A percentile compares a stretch with the other conserved stretches of the same genome.
phyloP scores from a whole-genome alignment of 1,284 basidiomycete species.

The Ustilago hordei region DNA sequence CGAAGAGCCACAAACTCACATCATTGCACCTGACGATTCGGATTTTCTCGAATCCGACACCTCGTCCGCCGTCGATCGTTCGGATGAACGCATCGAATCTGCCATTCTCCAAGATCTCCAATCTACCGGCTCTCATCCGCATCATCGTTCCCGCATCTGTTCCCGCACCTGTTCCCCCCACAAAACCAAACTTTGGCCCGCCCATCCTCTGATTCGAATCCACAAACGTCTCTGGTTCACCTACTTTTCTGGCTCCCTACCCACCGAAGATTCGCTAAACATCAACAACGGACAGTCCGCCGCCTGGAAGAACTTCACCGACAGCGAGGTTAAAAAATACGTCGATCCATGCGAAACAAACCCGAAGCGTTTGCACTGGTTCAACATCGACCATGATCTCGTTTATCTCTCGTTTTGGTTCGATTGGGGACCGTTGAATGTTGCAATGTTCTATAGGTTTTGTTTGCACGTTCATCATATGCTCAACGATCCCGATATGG shows the following conservation, averaged over 20 bases:
- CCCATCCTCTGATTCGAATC: slow-evolving; percentile 58
- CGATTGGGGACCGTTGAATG: slow-evolving; percentile 77
- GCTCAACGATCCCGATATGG: slow-evolving; percentile 58
- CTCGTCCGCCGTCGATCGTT: slow-evolving; percentile 14
- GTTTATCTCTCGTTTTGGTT: slow-evolving; percentile 85
- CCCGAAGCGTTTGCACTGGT: slow-evolving; percentile 57
- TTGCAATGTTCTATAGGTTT: slow-evolving; percentile 75
- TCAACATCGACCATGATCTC: slow-evolving; percentile 84
- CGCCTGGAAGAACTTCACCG: slow-evolving; percentile 28
- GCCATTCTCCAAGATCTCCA: slow-evolving; percentile 29
- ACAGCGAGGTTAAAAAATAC: slow-evolving; percentile 35
- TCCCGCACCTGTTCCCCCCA: neutral
- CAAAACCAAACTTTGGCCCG: slow-evolving; percentile 34
- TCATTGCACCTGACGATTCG: slow-evolving; percentile 60
- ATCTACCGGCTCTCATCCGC: neutral
- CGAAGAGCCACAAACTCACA: slow-evolving; percentile 27
- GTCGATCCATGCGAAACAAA: slow-evolving; percentile 37
- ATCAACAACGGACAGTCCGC: slow-evolving; percentile 19
- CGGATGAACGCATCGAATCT: slow-evolving; percentile 35
- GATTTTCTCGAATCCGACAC: slow-evolving; percentile 61
- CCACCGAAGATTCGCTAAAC: slow-evolving; percentile 47
- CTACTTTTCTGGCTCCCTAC: slow-evolving; percentile 41
- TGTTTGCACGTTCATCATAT: slow-evolving; percentile 80
- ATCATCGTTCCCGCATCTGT: neutral
- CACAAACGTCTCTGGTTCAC: slow-evolving; percentile 64